Evolutionary conservation across 2,329 filamentous ascomycete genomes (phyloP).

Genomic region (Penicillium janthinellum): DNA sequence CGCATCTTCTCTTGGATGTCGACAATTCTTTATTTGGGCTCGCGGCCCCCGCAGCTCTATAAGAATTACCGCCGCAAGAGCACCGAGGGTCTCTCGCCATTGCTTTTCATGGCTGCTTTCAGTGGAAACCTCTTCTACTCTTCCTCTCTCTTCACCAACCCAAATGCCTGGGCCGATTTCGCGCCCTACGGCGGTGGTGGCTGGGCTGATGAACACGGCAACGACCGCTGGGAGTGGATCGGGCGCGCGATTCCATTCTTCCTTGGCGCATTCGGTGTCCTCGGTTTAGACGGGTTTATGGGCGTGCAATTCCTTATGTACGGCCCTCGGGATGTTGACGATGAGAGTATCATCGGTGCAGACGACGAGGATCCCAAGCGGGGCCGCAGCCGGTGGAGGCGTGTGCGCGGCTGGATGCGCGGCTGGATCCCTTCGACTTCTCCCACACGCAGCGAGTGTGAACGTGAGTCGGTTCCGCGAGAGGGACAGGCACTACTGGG

Average conservation of each 20-base stretch:
- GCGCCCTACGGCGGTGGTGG: constrained; percentile 59
- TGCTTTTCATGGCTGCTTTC: constrained; percentile 68
- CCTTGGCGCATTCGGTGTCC: constrained; percentile 65
- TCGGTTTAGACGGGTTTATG: constrained; percentile 63
- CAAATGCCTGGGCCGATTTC: constrained; percentile 62
- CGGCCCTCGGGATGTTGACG: constrained; percentile 49
- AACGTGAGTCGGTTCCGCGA: constrained; percentile 15
- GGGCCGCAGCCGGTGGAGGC: constrained; percentile 54
- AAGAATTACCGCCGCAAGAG: constrained; percentile 66
- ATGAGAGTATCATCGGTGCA: constrained; percentile 45
- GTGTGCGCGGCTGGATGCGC: constrained; percentile 66
- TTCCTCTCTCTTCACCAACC: constrained; percentile 62
- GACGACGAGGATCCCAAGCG: constrained; percentile 33
- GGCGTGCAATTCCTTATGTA: constrained; percentile 65
- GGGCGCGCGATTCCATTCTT: constrained; percentile 63
- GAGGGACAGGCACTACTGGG: constrained; percentile 37
- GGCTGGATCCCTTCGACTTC: constrained; percentile 62
- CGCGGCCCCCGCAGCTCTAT: constrained; percentile 65
- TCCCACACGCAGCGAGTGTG: constrained; percentile 30
- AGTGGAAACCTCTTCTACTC: constrained; percentile 70
- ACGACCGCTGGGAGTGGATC: constrained; percentile 58
- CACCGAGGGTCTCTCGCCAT: constrained; percentile 63
- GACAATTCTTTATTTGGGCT: constrained; percentile 60
- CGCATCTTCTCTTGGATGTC: constrained; percentile 59
- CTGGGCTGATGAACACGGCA: constrained; percentile 62